Evolutionary conservation across 78 protist species (phyloP).

Genomic region (Speleostelium caveatum): DNA sequence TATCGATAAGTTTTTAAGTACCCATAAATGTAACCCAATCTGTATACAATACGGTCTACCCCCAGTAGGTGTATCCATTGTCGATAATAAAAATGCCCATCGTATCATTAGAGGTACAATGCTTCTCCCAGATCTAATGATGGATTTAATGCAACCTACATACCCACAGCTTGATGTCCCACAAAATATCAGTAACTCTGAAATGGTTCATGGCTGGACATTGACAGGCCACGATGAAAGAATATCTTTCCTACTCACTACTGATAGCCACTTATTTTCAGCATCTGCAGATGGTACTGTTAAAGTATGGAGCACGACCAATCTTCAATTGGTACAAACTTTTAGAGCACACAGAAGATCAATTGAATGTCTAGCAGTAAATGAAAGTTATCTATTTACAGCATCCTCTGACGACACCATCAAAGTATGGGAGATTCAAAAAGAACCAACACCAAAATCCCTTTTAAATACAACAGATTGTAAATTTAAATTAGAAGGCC

Average conservation of each 20-base stretch:
- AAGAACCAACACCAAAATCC: neutral
- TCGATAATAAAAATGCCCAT: conserved; percentile 11
- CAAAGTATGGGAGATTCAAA: conserved; percentile 24
- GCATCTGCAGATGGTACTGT: conserved; percentile 35
- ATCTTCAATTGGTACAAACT: neutral
- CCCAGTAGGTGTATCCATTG: conserved; percentile 21
- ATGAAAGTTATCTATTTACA: conserved; percentile 15
- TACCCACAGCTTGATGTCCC: neutral
- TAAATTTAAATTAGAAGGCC: conserved; percentile 34
- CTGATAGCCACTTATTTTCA: neutral
- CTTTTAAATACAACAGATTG: neutral
- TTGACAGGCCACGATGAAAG: conserved; percentile 40
- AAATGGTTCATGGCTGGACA: neutral
- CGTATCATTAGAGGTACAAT: conserved; percentile 60
- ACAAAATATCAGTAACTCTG: neutral
- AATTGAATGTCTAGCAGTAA: conserved; percentile 4
- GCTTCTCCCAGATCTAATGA: conserved; percentile 39
- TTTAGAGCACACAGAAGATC: conserved; percentile 54
- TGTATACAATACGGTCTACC: conserved; percentile 73
- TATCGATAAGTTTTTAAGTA: conserved; percentile 73
- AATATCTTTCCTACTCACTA: neutral
- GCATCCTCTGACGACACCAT: conserved; percentile 34
- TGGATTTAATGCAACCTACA: conserved; percentile 7
- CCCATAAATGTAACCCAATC: conserved; percentile 90
- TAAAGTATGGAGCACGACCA: conserved; percentile 4